Evolutionary conservation across 768 basidiomycete species (phyloP).

Genomic region (Leucocoprinus sp.): DNA sequence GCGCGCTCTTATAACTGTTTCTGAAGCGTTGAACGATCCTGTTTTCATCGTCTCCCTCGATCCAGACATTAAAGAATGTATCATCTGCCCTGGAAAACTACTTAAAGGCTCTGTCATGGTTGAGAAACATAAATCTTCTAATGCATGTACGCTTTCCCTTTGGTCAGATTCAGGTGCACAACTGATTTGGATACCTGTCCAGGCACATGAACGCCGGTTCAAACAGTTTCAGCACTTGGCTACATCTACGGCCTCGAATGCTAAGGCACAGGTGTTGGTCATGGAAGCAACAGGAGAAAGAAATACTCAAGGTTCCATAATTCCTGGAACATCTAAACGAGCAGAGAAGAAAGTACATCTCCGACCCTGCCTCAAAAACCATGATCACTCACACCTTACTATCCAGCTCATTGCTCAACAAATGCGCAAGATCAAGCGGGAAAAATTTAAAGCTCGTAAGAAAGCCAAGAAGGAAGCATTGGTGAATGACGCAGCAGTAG

Average conservation of each 20-base stretch:
- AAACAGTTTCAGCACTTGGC: slow-evolving; percentile 41
- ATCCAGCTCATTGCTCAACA: slow-evolving; percentile 39
- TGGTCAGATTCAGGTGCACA: slow-evolving; percentile 2
- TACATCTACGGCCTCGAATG: slow-evolving; percentile 27
- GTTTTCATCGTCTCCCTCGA: slow-evolving; percentile 51
- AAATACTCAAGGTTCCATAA: slow-evolving; percentile 18
- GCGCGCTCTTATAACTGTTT: slow-evolving; percentile 41
- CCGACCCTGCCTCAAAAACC: neutral
- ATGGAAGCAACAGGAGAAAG: slow-evolving; percentile 21
- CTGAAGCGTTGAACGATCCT: slow-evolving; percentile 55
- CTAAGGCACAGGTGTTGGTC: slow-evolving; percentile 42
- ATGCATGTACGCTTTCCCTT: slow-evolving; percentile 41
- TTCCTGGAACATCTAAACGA: slow-evolving; percentile 41
- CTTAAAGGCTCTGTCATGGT: slow-evolving; percentile 54
- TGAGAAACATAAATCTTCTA: slow-evolving; percentile 49
- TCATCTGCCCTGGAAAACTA: slow-evolving; percentile 65
- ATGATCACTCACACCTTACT: neutral
- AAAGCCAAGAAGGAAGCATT: slow-evolving; percentile 25
- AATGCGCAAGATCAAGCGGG: slow-evolving; percentile 38
- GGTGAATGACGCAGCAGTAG: neutral
- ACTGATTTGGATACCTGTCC: slow-evolving; percentile 9
- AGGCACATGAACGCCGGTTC: slow-evolving; percentile 62
- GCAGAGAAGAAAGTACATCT: slow-evolving; percentile 50
- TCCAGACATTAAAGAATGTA: slow-evolving; percentile 50
- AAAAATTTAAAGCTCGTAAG: slow-evolving; percentile 38